Evolutionary conservation across 2,329 filamentous ascomycete genomes (phyloP).

Genomic region (Lasiodiplodia gonubiensis): DNA sequence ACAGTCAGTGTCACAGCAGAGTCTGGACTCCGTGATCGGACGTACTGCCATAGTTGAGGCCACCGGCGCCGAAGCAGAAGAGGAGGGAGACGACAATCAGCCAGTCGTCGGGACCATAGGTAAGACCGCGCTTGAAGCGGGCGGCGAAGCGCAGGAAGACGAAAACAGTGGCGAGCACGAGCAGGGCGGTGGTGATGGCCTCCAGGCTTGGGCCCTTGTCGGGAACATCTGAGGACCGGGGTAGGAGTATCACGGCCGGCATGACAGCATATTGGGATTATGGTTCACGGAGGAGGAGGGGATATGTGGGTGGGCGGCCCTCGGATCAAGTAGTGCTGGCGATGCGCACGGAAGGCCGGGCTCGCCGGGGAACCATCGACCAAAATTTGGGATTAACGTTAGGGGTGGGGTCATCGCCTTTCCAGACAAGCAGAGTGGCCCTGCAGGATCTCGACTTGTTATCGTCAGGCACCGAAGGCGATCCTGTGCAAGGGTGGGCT

Average conservation of each 20-base stretch:
- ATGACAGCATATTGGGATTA: conserved; percentile 18
- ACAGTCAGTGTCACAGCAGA: background rate
- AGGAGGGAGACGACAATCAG: conserved; percentile 37
- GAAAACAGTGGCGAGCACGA: conserved; percentile 26
- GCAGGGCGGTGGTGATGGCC: conserved; percentile 23
- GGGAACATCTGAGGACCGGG: conserved; percentile 6
- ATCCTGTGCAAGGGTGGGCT: background rate
- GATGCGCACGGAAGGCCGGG: background rate
- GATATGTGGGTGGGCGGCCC: background rate
- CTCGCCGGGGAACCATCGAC: background rate
- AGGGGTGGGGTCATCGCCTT: conserved; percentile 4
- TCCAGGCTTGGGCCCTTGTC: conserved; percentile 17
- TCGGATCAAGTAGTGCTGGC: conserved; percentile 19
- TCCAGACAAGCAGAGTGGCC: background rate
- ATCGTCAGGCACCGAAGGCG: background rate
- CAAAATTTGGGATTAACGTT: background rate
- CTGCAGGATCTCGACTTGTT: background rate
- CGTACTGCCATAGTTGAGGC: conserved; percentile 23
- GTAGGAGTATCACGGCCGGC: conserved; percentile 18
- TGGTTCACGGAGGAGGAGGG: background rate
- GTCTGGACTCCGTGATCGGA: background rate
- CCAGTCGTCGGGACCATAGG: conserved; percentile 40
- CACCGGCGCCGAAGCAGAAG: conserved; percentile 25
- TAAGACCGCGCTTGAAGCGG: conserved; percentile 24
- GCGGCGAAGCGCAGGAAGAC: conserved; percentile 21